These are phyloP conservation scores for Melampsora americana DNA, from an alignment of 1,284 basidiomycete species.

Conservation along the genomic window DNA sequence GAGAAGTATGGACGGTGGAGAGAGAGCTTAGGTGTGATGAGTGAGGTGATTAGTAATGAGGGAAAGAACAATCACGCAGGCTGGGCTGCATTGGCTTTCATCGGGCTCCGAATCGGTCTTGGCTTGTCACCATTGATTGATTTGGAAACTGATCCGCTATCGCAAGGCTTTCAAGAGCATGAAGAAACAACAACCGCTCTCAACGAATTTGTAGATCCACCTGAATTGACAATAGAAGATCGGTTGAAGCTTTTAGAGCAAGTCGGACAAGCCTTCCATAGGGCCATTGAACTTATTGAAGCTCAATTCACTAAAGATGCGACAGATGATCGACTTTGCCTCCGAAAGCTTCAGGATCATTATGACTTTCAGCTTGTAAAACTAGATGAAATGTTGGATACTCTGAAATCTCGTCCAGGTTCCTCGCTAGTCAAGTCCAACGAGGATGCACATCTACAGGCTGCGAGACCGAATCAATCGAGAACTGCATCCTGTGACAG, in stretches of 20 bases:
- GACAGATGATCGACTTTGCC: neutral
- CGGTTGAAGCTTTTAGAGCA: slow-evolving; percentile 26
- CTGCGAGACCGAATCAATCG: neutral
- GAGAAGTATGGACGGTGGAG: slow-evolving; percentile 30
- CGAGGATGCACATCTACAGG: too few species aligned
- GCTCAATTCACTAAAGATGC: slow-evolving; percentile 1
- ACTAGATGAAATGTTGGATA: slow-evolving; percentile 1
- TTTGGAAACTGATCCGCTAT: slow-evolving; percentile 24
- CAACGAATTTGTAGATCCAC: too few species aligned
- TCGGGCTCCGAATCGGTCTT: slow-evolving; percentile 20
- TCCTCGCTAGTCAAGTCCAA: too few species aligned
- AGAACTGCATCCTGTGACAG: too few species aligned
- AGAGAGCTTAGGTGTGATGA: slow-evolving; percentile 31
- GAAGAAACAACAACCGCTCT: neutral
- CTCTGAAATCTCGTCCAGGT: too few species aligned
- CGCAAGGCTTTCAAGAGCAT: slow-evolving; percentile 21
- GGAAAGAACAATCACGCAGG: slow-evolving; percentile 9
- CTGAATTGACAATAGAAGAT: neutral
- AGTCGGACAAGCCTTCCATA: slow-evolving; percentile 18
- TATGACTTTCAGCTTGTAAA: slow-evolving; percentile 20
- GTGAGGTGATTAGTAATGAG: slow-evolving; percentile 31
- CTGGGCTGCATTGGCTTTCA: slow-evolving; percentile 26
- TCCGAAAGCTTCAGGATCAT: neutral
- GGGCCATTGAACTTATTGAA: slow-evolving; percentile 20
- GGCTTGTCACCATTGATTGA: slow-evolving; percentile 15